Evolutionary conservation across 2,329 filamentous ascomycete genomes (phyloP), one percentile per base, ranked within the genome.

Genomic region (Dryadomyces sulphureus): DNA sequence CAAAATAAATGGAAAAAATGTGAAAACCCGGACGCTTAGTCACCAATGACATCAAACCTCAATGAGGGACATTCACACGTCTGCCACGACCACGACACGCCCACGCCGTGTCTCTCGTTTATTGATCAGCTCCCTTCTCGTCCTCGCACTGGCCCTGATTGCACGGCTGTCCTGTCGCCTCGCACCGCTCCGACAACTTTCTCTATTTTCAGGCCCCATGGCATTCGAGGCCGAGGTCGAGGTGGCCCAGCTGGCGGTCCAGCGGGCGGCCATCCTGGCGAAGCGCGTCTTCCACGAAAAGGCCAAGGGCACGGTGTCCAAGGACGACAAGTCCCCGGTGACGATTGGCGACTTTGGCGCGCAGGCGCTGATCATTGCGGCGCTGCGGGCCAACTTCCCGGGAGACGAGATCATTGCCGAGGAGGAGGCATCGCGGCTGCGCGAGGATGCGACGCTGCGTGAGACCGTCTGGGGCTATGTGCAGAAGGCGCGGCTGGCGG

Each of bases 341-440:
- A 98, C 92, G 17, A 92, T 96, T 56, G 92, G 90, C 62, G 92
- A 98, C 68, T 96, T 94, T 63, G 92, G 92, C 59, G 93, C 92
- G 34, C 92, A 98, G 69, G 89, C 92, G 27, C 77, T 98, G 54
- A 94, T 98, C 65, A 94, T 96, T 59, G 75, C 81, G 48, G 90
- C 90, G 24, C 81, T 98, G 54, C 81, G 81, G 64, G 77, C 85
- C 65, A 86, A 84, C 65, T 98, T 98, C 69, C 92, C 92, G 17
- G 60, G 78, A 32, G 92, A 98, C 60, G 82, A 86, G 62, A 84
- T 98, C 52, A 86, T 98, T 38, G 92, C 85, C 54, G 92, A 98
- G 65, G 92, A 98, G 65, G 92, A 98, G 65, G 85, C 90, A 7
- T 79, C 77, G 49, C 75, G 81, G 55, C 75, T 98, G 49, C 78